Base-by-base conservation (phyloP, 2,329 filamentous ascomycete genomes). In the Aureobasidium subglaciale region DNA sequence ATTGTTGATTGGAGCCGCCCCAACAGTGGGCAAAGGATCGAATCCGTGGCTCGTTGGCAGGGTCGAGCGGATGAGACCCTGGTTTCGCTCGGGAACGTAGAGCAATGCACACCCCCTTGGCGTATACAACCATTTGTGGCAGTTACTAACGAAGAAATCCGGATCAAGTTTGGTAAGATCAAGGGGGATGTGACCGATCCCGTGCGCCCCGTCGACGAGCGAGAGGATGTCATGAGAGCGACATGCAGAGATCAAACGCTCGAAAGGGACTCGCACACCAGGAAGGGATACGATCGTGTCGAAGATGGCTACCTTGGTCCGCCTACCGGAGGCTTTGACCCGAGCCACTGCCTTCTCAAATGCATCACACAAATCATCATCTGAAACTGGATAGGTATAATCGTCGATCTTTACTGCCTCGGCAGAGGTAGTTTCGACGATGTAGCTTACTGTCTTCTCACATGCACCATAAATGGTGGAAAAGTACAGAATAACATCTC, bases 81-180 rank as follows among this genome's bases (percentile, higher is more conserved):
- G 92, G 68, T 95, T 90, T 20, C 86, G 79, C 16, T 76, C 58
- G 0, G 90, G 87, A 1, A 93, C 87, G 70, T 95, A 87, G 61
- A 96, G 81, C 4, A 93, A 75, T 2, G 90, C 90, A 66, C 87
- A 90, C 15, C 85, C 86, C 29, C 91, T 83, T 1, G 91, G 92
- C 0, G 83, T 81, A 65, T 83, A 85, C 7, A 96, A 82, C 92
- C 92, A 97, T 68, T 95, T 95, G 74, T 95, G 88, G 63, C 84
- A 88, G 68, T 96, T 96, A 55, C 79, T 86, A 13, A 92, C 80
- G 65, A 95, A 88, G 72, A 95, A 96, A 69, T 96, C 91, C 0
- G 90, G 85, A 59, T 90, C 81, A 2, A 90, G 72, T 4, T 71
- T 68, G 0, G 67, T 60, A 13, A 96, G 71, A 68, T 95, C 81